Conservation (phyloP, 352 stramenopile species). For the Phytopythium aichiense region DNA sequence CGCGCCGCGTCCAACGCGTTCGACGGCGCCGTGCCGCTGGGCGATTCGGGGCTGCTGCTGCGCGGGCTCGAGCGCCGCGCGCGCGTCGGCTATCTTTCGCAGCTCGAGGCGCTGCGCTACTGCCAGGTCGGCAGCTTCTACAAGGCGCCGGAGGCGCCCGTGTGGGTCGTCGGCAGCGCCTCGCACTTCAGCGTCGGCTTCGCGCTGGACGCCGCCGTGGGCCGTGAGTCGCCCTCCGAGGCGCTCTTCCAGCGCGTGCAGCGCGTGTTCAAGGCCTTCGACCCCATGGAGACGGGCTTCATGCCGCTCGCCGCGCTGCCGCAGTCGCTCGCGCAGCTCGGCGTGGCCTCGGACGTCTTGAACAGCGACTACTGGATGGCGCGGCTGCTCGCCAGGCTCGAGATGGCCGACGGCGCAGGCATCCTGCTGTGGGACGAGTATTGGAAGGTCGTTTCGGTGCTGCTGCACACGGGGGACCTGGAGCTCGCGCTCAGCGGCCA, state of each 20-base stretch:
- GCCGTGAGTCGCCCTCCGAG: slow-evolving; percentile 63
- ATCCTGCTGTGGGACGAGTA: slow-evolving; percentile 94
- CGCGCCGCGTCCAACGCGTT: slow-evolving; percentile 80
- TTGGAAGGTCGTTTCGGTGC: slow-evolving; percentile 82
- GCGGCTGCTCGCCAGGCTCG: slow-evolving; percentile 44
- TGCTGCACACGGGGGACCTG: slow-evolving; percentile 69
- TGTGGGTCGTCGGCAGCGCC: slow-evolving; percentile 89
- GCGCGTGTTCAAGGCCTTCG: slow-evolving; percentile 86
- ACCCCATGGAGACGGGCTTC: slow-evolving; percentile 87
- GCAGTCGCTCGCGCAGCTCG: slow-evolving; percentile 64
- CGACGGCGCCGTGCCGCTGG: slow-evolving; percentile 74
- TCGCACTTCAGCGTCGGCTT: slow-evolving; percentile 92
- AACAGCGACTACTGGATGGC: slow-evolving; percentile 63
- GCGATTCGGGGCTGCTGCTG: slow-evolving; percentile 68
- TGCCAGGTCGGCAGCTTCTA: slow-evolving; percentile 89
- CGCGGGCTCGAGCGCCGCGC: slow-evolving; percentile 49
- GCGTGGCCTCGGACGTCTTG: slow-evolving; percentile 44
- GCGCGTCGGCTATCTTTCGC: slow-evolving; percentile 83
- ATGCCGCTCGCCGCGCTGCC: slow-evolving; percentile 61
- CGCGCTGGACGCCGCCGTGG: slow-evolving; percentile 45
- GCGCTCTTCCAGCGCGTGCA: slow-evolving; percentile 82
- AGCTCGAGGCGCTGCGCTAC: slow-evolving; percentile 89
- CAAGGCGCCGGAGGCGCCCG: slow-evolving; percentile 81
- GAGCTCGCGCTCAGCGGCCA: slow-evolving; percentile 57
- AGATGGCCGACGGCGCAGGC: slow-evolving; percentile 64